Conservation (phyloP, 352 stramenopile genomes). For the Peronospora belbahrii region DNA sequence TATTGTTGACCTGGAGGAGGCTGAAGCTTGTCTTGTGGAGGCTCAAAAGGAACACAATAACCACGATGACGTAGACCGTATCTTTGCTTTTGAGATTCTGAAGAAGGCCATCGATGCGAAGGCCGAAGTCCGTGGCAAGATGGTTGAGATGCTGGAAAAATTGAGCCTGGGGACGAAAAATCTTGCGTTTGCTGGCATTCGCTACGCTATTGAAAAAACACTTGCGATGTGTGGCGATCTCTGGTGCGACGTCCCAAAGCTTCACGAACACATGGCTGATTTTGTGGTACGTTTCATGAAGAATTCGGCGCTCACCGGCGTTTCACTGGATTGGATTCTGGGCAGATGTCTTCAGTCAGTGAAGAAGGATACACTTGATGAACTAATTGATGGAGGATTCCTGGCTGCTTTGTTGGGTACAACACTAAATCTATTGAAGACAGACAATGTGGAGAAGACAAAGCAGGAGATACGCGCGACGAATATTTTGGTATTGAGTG, state of each 20-base stretch:
- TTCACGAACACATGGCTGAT: conserved; percentile 64
- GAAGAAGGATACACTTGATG: conserved; percentile 53
- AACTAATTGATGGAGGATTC: conserved; percentile 65
- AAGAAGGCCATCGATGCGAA: conserved; percentile 64
- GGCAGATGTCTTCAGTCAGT: conserved; percentile 36
- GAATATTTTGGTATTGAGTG: conserved; percentile 43
- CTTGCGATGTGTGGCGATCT: conserved; percentile 55
- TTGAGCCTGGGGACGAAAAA: conserved; percentile 53
- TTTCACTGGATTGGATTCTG: conserved; percentile 69
- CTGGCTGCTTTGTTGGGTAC: conserved; percentile 41
- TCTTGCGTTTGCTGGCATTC: conserved; percentile 49
- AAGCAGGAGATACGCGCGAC: conserved; percentile 46
- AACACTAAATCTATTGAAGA: conserved; percentile 42
- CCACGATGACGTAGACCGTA: conserved; percentile 44
- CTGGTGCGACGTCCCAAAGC: conserved; percentile 78
- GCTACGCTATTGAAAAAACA: conserved; percentile 50
- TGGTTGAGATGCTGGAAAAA: conserved; percentile 66
- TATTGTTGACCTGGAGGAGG: conserved; percentile 64
- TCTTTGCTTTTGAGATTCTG: conserved; percentile 56
- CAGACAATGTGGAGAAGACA: conserved; percentile 31
- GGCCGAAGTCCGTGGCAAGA: conserved; percentile 35
- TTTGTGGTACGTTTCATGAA: conserved; percentile 69
- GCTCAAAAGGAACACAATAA: conserved; percentile 58
- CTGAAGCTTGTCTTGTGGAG: conserved; percentile 52
- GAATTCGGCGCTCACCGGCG: conserved; percentile 40